Evolutionary conservation across 805 yeast species (phyloP), one percentile per base, ranked within the genome.

Genomic region (Blastobotrys peoriensis): DNA sequence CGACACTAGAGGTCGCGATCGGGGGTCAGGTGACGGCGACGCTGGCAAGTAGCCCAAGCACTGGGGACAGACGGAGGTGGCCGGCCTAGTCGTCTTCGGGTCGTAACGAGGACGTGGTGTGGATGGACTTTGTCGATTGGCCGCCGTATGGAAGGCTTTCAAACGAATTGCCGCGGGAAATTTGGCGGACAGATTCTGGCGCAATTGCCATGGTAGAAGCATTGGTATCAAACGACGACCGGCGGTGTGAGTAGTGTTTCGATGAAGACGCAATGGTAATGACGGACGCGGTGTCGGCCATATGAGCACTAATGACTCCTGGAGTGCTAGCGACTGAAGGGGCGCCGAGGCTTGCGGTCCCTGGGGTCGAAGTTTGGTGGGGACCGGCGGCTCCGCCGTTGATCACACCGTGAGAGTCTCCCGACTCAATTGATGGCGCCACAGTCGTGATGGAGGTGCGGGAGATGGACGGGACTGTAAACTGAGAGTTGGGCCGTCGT

Each of bases 201-300:
- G 65, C 63, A 27, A 64, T 48, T 3, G 65, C 68, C 23, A 58
- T 50, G 5, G 64, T 64, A 18, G 62, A 55, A 10, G 68, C 68
- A 47, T 64, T 64, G 15, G 68, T 64, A 44, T 64, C 68, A 16
- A 63, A 51, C 4, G 66, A 61, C 38, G 61, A 54, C 27, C 67
- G 52, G 17, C 66, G 52, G 21, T 57, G 17, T 5, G 37, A 21
- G 30, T 50, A 47, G 30, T 46, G 55, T 41, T 63, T 63, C 16
- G 67, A 62, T 16, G 67, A 62, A 15, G 63, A 56, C 18, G 68
- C 68, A 16, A 64, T 55, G 10, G 68, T 64, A 45, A 63, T 51
- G 22, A 64, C 65, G 22, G 64, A 57, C n/a, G 68, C 68, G 3
- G 56, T 53, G 44, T 63, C 68, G 38, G 20, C 38, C 33, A 30